Evolutionary conservation across 2,329 filamentous ascomycete genomes (phyloP).

Genomic region (Penicillium sp.): DNA sequence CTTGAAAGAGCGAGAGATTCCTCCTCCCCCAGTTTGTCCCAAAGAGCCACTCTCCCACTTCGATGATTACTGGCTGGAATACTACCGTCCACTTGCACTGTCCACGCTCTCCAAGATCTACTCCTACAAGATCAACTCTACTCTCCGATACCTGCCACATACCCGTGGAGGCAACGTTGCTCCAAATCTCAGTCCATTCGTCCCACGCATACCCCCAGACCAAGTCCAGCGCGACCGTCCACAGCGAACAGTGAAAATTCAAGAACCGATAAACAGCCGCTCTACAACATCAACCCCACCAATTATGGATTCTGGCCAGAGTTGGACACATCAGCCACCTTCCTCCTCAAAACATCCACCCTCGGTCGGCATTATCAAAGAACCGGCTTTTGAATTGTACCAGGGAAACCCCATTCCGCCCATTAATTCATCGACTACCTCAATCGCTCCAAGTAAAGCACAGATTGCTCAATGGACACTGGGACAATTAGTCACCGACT

Average conservation of each 20-base stretch:
- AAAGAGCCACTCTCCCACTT: conserved; percentile 54
- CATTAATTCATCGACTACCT: conserved; percentile 45
- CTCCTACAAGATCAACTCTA: conserved; percentile 87
- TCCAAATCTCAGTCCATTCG: conserved; percentile 83
- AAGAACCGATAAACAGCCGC: conserved; percentile 57
- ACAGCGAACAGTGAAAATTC: conserved; percentile 62
- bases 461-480: conserved; percentile 82
- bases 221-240: conserved; percentile 58
- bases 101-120: conserved; percentile 93
- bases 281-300: conserved; percentile 36
- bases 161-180: conserved; percentile 66
- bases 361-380: conserved; percentile 60
- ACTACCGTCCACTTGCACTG: conserved; percentile 83
- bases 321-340: conserved; percentile 35
- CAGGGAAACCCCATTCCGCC: conserved; percentile 20
- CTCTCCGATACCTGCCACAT: conserved; percentile 75
- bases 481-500: conserved; percentile 79
- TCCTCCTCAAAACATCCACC: conserved; percentile 34
- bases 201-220: conserved; percentile 63
- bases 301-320: conserved; percentile 21
- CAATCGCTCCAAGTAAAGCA: conserved; percentile 72
- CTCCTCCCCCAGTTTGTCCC: conserved; percentile 41
- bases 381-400: conserved; percentile 34
- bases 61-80: conserved; percentile 97
- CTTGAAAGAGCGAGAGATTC: conserved; percentile 63